Evolutionary conservation across 2,329 filamentous ascomycete species (phyloP).

Genomic region (Gaeumannomyces sp.): DNA sequence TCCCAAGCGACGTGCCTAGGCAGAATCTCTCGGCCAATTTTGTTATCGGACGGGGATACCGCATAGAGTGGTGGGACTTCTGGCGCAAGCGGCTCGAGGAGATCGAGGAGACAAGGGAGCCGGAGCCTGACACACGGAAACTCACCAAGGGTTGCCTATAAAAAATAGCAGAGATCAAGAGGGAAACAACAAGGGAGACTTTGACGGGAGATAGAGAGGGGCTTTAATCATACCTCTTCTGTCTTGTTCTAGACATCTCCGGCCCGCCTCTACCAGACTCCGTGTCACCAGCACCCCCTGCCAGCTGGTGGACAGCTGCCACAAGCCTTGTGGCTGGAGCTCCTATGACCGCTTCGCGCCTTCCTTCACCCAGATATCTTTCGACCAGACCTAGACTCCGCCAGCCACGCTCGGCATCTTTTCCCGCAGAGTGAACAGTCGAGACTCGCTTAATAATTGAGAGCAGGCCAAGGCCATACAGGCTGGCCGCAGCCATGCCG

Average conservation of each 20-base stretch:
- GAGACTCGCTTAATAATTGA: too few relatives aligned
- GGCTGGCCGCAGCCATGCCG: too few relatives aligned
- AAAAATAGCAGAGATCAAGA: neutral
- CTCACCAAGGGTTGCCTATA: neutral
- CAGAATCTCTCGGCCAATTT: neutral
- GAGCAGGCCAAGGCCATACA: too few relatives aligned
- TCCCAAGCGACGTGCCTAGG: neutral
- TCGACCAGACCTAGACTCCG: too few relatives aligned
- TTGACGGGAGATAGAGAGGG: neutral
- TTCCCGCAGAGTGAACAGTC: too few relatives aligned
- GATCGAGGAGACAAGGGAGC: neutral
- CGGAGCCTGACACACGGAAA: neutral
- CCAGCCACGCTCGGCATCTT: too few relatives aligned
- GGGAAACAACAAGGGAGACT: neutral
- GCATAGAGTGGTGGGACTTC: neutral
- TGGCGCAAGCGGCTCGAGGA: neutral
- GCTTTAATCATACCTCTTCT: neutral
- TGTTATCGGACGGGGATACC: neutral
- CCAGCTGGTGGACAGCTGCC: too few relatives aligned
- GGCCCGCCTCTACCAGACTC: too few relatives aligned
- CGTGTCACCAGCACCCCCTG: too few relatives aligned
- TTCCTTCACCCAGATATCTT: too few relatives aligned
- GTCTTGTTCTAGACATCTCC: neutral
- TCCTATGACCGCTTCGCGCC: too few relatives aligned
- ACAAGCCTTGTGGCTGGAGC: too few relatives aligned